Base-by-base conservation (phyloP, 208 protist genomes). In the Leishmania braziliensis region DNA sequence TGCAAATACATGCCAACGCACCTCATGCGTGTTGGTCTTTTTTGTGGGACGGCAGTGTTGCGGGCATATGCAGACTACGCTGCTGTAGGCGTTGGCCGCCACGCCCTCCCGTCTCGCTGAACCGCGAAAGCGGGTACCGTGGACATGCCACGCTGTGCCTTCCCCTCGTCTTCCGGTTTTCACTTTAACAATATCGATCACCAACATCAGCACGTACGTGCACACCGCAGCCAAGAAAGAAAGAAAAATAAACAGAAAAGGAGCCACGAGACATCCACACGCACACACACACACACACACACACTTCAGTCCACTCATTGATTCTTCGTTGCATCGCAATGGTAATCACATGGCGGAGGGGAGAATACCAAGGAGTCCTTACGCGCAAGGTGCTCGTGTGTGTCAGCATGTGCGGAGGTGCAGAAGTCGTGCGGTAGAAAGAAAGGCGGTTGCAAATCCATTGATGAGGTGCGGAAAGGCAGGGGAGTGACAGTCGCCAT, bases 201-300 rank as follows among this genome's bases (percentile, higher is more conserved):
- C 46, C 69, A 73, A 73, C 69, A 54, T 51, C 46, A 36, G 33
- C 20, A 51, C 33, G 46, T 9, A 12, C 69, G 9, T 26, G 23
- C 39, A 16, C 69, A 20, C 69, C 29, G 62, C 29, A 68, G 46
- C 46, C 43, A 51, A 73, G 23, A 78, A 80, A 81, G 82, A 86
- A 70, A 10, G 8, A 79, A 51, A 36, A 33, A 46, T 46, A 46
- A 50, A 29, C 29, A 72, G 68, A 50, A 69, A 79, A 72, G 54
- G 46, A 65, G 79, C 46, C 65, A n/a, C 18, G 5, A 50, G n/a
- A 84, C 43, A 46, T 46, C 43, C 43, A 46, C 43, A 46, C 50
- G 26, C 36, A 62, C 50, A 46, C 36, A 62, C 70, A 79, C 54
- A 63, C 23, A 43, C 63, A 69, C 77, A 56, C 36, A 82, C 46